Base-by-base conservation (phyloP, 169 alveolate species). In the Ophryocystis elektroscirrha region DNA sequence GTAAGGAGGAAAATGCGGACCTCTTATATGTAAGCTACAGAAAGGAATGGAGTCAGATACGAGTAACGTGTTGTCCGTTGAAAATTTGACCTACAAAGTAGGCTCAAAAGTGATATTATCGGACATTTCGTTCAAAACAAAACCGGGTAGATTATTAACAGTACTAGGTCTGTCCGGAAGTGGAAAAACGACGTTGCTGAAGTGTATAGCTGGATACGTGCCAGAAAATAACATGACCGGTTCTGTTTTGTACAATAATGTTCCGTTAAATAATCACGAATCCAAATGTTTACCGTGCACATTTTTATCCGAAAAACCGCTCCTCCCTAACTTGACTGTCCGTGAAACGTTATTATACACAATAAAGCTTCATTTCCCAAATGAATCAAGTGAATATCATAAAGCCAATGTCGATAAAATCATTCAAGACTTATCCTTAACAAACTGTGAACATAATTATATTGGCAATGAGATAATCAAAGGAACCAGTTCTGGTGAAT, bases 121-220 rank as follows among this genome's bases (percentile, higher is more conserved):
- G 39, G 18, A n/a, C n/a, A n/a, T 32, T 32, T 32, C 39, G 12
- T 32, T 32, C 39, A 12, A 12, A 12, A n/a, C 39, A 12, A 32
- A 44, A 18, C 76, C 76, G 1, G 12, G 54, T 30, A 48, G 47
- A 5, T 43, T 67, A 18, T 48, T 61, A 19, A 60, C 65, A 20
- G 35, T 65, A 9, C 42, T 67, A 57, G 83, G 83, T 15, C 67
- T 63, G 25, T 53, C 76, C n/a, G 74, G 77, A 19, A 62, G 78
- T 6, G 78, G 83, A 4, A 73, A 67, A 49, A 64, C 79, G 35
- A 69, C 79, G 7, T 59, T 67, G 60, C 30, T 69, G 38, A 69
- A 65, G 43, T 55, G 65, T 28, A 56, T 73, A 32, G 59, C 65
- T 15, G 47, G 47, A 68, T 48, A 65, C 49, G 54, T 49, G 49